A percentile compares a stretch with the other conserved stretches of the same genome.
phyloP scores from a whole-genome alignment of 768 basidiomycete genomes.

The Plicaturopsis crispa region DNA sequence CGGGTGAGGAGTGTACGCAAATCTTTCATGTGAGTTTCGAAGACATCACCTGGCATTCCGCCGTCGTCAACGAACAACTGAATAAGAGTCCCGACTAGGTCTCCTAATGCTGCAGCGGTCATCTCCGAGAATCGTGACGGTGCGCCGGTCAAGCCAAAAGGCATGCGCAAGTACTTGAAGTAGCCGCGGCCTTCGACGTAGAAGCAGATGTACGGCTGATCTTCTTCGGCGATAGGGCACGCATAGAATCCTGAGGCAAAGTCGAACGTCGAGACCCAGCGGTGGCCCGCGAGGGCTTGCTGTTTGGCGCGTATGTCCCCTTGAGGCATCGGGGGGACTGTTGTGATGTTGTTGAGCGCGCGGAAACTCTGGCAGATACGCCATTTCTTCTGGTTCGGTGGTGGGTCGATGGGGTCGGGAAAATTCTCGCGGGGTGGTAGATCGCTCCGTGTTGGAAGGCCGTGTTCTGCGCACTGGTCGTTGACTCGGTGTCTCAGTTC shows the following conservation, averaged over 20 bases:
- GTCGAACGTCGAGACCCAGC: constrained; percentile 14
- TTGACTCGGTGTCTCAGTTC: constrained; percentile 5
- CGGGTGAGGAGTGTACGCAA: constrained; percentile 4
- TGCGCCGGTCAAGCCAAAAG: constrained; percentile 16
- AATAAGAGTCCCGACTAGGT: constrained; percentile 5
- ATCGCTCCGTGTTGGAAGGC: constrained; percentile 11
- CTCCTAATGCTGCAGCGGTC: background rate
- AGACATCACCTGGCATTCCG: constrained; percentile 7
- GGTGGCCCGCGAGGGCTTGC: constrained; percentile 10
- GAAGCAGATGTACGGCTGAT: constrained; percentile 14
- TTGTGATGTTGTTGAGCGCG: constrained; percentile 13
- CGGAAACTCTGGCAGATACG: constrained; percentile 16
- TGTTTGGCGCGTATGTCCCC: constrained; percentile 16
- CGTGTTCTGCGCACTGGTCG: constrained; percentile 12
- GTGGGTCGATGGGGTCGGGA: no score
- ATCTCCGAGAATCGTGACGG: constrained; percentile 11
- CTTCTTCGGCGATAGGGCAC: constrained; percentile 7
- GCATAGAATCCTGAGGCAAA: constrained; percentile 28
- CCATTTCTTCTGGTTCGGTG: constrained; percentile 11
- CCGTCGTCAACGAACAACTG: constrained; percentile 9
- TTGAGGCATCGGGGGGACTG: constrained; percentile 13
- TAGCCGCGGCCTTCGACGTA: constrained; percentile 16
- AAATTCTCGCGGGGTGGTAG: constrained; percentile 1
- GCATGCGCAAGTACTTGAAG: constrained; percentile 14
- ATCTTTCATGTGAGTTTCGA: constrained; percentile 2